Evolutionary conservation across 352 stramenopile genomes (phyloP), one percentile per base, ranked within the genome.

Genomic region (Phytophthora palmivora): DNA sequence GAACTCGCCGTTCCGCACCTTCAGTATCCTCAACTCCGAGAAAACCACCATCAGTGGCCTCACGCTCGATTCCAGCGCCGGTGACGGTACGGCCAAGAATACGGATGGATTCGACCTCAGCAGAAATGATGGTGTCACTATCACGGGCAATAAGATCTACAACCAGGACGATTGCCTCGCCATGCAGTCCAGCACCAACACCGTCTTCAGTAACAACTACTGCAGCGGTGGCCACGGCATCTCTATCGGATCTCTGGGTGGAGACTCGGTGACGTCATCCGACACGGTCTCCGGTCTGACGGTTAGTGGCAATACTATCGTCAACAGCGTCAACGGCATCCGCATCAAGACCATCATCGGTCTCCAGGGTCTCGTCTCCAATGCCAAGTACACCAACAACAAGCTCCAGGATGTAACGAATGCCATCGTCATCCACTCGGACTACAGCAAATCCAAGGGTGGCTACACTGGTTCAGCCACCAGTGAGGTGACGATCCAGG

Each of bases 161-260:
- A 53, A 53, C 46, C 46, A 53, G 26, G 46, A 53, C 30, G 46
- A 53, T 16, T 53, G 46, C 14, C 46, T 53, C 5, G 45, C 45
- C 9, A 53, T 53, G 45, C 45, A 53, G 45, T 53, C 45, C 5
- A 53, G 45, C 45, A 30, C 1, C n/a, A 53, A 53, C 45, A 47
- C 44, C 2, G 33, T 63, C 34, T 63, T 63, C 18, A 56, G 54
- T 24, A 46, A 57, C 28, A 64, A 70, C 26, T 58, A 54, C 36
- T 62, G 65, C 48, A 58, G 22, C 14, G 56, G 45, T 15, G 39
- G 51, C 6, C 48, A 66, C 43, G 66, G 70, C 2, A 66, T 79
- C 50, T 79, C 70, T 7, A 67, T 79, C 43, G 66, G 70, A 22
- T 79, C 70, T 6, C 41, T 78, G 7, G 70, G 65, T 34, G 70